phyloP scores from a whole-genome alignment of 805 yeast species.

The Kazachstania martiniae region DNA sequence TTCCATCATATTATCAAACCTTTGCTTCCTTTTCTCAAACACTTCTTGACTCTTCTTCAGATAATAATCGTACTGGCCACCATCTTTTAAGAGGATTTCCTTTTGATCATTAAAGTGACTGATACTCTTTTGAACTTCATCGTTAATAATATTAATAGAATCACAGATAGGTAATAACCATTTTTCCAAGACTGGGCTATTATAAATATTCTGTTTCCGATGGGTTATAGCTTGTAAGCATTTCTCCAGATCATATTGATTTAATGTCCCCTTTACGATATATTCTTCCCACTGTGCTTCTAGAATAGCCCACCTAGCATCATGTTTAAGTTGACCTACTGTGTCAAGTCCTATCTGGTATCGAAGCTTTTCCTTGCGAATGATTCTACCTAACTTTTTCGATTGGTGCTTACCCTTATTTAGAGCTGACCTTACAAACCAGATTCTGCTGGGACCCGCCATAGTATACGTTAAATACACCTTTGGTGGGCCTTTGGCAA shows the following conservation, averaged over 20 bases:
- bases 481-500: constrained; percentile 20
- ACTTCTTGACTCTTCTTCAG: constrained; percentile 14
- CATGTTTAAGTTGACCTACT: constrained; percentile 7
- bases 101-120: constrained; percentile 12
- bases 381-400: constrained; percentile 11
- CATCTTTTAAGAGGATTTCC: constrained; percentile 8
- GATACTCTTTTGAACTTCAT: constrained; percentile 5
- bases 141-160: constrained; percentile 5
- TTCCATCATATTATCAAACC: constrained; percentile 12
- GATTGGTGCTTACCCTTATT: constrained; percentile 22
- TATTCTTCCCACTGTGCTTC: constrained; percentile 26
- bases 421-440: constrained; percentile 24
- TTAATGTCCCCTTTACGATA: constrained; percentile 5
- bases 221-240: background rate
- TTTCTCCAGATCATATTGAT: background rate
- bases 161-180: constrained; percentile 24
- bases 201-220: too few species aligned
- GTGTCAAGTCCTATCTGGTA: constrained; percentile 16
- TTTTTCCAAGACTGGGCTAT: constrained; percentile 3
- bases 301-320: constrained; percentile 18
- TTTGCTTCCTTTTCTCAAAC: constrained; percentile 15
- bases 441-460: constrained; percentile 18
- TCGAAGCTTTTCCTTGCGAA: constrained; percentile 12
- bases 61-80: constrained; percentile 10
- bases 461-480: constrained; percentile 14